Percentiles rank a stretch among this genome's conserved stretches.
These are phyloP conservation scores for Helianthus annuus DNA, from an alignment of 129 eudicot species.

Conservation along the genomic window DNA sequence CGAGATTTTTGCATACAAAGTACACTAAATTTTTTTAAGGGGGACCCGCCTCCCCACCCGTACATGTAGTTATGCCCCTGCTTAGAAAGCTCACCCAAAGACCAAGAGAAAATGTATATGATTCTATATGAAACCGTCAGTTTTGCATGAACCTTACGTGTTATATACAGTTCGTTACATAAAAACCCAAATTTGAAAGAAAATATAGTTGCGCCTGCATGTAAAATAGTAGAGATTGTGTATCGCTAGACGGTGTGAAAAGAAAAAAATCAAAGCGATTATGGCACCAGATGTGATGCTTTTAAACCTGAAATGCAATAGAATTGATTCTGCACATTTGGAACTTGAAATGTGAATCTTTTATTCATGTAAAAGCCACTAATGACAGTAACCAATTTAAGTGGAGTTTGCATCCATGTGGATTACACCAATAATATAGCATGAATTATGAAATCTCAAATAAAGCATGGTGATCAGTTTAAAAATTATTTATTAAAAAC, in stretches of 20 bases:
- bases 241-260: not conserved
- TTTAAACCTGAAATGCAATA: conserved; percentile 24
- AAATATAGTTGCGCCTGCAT: not conserved
- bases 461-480: too few species aligned
- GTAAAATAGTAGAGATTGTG: not conserved
- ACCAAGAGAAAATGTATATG: not conserved
- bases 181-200: not conserved
- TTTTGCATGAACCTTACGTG: not conserved
- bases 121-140: not conserved
- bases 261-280: not conserved
- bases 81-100: not conserved
- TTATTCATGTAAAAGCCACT: conserved; percentile 18
- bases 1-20: too few species aligned
- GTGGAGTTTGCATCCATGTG: not conserved
- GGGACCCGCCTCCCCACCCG: too few species aligned
- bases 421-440: not conserved
- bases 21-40: too few species aligned
- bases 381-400: conserved; percentile 8
- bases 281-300: not conserved
- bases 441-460: conserved; percentile 5
- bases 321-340: conserved; percentile 7
- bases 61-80: too few species aligned
- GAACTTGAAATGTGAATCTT: not conserved
- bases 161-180: not conserved
- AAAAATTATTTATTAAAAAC: too few species aligned